A percentile compares a stretch with the other conserved stretches of the same genome.
These are phyloP conservation scores for Xylaria sp. DNA, from an alignment of 2,329 filamentous ascomycete genomes.

Conservation along the genomic window DNA sequence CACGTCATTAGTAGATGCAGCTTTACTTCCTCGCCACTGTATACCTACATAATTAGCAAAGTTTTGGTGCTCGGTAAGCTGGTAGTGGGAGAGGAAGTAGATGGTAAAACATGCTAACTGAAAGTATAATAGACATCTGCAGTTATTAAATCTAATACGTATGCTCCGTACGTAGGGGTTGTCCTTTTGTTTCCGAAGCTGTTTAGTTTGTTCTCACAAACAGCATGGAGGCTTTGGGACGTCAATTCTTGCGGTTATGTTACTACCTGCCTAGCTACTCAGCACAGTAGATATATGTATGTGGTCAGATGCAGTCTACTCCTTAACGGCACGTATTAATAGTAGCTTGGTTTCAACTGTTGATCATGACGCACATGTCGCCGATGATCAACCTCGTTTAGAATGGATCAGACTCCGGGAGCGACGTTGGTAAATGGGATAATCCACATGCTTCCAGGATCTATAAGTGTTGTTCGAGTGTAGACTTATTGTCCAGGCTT, in stretches of 20 bases:
- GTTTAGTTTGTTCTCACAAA: background rate
- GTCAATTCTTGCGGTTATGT: background rate
- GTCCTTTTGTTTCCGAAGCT: background rate
- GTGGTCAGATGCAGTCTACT: background rate
- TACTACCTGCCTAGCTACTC: background rate
- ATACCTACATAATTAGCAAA: background rate
- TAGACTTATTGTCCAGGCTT: background rate
- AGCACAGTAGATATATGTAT: no score
- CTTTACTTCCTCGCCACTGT: background rate
- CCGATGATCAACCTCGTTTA: background rate
- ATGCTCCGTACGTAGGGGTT: background rate
- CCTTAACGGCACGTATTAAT: background rate
- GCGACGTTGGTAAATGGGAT: constrained; percentile 26
- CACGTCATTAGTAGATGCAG: background rate
- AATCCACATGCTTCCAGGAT: constrained; percentile 19
- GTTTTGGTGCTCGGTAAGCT: background rate
- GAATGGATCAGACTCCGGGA: constrained; percentile 4
- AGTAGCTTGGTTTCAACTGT: constrained; percentile 10
- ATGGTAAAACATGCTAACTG: no score
- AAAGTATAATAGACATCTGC: background rate
- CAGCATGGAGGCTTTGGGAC: no score
- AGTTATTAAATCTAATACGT: background rate
- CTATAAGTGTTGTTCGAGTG: background rate
- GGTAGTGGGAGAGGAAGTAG: no score
- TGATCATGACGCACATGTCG: constrained; percentile 35